Evolutionary conservation across 2,329 filamentous ascomycete genomes (phyloP), one percentile per base, ranked within the genome.

Genomic region (Berkeleyomyces basicola): DNA sequence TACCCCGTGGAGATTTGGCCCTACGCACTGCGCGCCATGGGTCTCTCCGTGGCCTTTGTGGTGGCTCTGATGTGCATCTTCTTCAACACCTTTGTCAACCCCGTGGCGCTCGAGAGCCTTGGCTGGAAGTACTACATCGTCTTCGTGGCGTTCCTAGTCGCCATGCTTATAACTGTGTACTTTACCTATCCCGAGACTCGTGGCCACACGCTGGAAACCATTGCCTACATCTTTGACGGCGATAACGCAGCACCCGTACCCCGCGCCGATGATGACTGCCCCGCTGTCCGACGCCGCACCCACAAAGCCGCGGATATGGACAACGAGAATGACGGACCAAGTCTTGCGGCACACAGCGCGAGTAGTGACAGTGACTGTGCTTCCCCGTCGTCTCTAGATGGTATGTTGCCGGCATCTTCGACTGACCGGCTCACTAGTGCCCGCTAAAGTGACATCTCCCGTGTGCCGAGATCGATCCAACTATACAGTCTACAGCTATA

Each of bases 141-240:
- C 7, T 77, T 76, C 65, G 74, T 73, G 66, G 73, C 71, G 37
- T 77, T 75, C 70, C 70, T 77, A 10, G 68, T 70, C 1, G 73
- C 76, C 43, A 74, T 77, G 67, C 70, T 76, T 47, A 61, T 57
- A 36, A 67, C 73, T 82, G 86, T 93, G 59, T 93, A 85, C 74
- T 87, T 90, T 72, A 79, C 91, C 66, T 95, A 92, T 71, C 88
- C 89, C 7, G 89, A 95, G 74, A 95, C 89, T 0, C 86, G 86
- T 65, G 89, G 66, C 7, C 64, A 66, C 14, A 67, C 67, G 4
- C 64, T 68, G 2, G 67, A 68, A 59, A 66, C 66, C 42, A 64
- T 68, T 51, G 66, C 67, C 1, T 66, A 66, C 53, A 47, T 61
- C 40, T 64, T 64, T 43, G 63, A 64, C 23, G 63, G 63, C 2